Conservation (phyloP, 2,329 filamentous ascomycete genomes). For the Fusarium sp. region DNA sequence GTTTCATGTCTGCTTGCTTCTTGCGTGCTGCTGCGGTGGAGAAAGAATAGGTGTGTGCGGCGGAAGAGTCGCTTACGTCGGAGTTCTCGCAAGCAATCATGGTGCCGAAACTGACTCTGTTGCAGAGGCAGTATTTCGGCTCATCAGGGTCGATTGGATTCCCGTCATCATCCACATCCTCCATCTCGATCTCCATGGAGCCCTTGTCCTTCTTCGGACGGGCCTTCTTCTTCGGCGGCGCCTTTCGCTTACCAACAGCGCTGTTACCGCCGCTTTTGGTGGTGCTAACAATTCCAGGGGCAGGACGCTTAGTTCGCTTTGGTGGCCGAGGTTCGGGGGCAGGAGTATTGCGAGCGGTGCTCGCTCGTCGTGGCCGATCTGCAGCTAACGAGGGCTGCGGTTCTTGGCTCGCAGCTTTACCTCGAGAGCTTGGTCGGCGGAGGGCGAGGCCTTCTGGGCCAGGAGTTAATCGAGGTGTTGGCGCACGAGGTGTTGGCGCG, state of each 20-base stretch:
- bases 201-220: constrained; percentile 65
- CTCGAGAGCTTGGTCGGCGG: constrained; percentile 67
- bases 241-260: constrained; percentile 80
- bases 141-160: constrained; percentile 82
- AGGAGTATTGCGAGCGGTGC: constrained; percentile 71
- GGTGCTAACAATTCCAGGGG: constrained; percentile 78
- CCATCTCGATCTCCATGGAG: constrained; percentile 61
- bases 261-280: constrained; percentile 73
- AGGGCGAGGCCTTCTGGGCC: constrained; percentile 53
- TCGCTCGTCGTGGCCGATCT: constrained; percentile 69
- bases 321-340: constrained; percentile 65
- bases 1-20: constrained; percentile 28
- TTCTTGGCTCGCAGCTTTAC: constrained; percentile 67
- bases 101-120: constrained; percentile 83
- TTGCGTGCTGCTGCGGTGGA: constrained; percentile 16
- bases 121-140: constrained; percentile 83
- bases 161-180: constrained; percentile 77
- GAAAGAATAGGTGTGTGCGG: constrained; percentile 8
- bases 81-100: constrained; percentile 89
- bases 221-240: constrained; percentile 76
- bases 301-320: constrained; percentile 77
- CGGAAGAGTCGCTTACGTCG: constrained; percentile 69
- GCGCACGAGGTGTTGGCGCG: constrained; percentile 50
- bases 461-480: constrained; percentile 55
- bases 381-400: constrained; percentile 64